Evolutionary conservation across 225 moss, liverwort and hornwort species (phyloP), one percentile per base, ranked within the genome.

Genomic region (Rhytidiadelphus loreus): DNA sequence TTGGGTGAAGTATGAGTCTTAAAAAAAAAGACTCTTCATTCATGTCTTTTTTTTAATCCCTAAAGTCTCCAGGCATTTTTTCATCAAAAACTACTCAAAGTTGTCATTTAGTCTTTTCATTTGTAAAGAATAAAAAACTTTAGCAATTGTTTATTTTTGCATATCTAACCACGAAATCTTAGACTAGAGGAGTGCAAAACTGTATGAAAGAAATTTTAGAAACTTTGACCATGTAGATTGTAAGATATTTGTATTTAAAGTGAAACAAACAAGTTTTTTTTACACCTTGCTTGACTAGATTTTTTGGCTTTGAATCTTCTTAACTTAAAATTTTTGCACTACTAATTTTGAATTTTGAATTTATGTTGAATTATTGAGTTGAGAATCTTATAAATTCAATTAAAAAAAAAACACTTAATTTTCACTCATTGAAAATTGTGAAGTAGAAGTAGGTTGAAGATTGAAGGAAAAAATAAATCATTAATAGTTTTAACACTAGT

Each of bases 41-140:
- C 14, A 35, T 5, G 22, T 52, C 8, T 41, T 39, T n/a, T 33
- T 33, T 32, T 72, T 1, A 43, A 18, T 2, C 1, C 8, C 5
- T 44, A 17, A 46, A 29, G 17, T 44, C 0, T 7, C 1, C 17
- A 73, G 46, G 18, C 23, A 17, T 6, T 46, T 46, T 70, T 74
- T 18, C 12, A 48, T 74, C 7, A 18, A 74, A 74, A 30, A 18
- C 0, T 1, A 29, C 1, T 18, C 8, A 18, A 29, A 48, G 48
- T 0, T 11, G 0, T 1, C 11, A 74, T 2, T 74, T 48, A 19
- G 19, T 32, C n/a, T n/a, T n/a, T n/a, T n/a, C n/a, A n/a, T n/a
- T 32, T 48, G 2, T 30, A 48, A 48, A 41, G 22, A 12, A 9
- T 4, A 21, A n/a, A 66, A 68, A 19, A 2, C 7, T 1, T 17